A percentile compares a stretch with the other conserved stretches of the same genome.
Evolutionary conservation across 768 basidiomycete genomes (phyloP).

Genomic region (Amanita thiersii): DNA sequence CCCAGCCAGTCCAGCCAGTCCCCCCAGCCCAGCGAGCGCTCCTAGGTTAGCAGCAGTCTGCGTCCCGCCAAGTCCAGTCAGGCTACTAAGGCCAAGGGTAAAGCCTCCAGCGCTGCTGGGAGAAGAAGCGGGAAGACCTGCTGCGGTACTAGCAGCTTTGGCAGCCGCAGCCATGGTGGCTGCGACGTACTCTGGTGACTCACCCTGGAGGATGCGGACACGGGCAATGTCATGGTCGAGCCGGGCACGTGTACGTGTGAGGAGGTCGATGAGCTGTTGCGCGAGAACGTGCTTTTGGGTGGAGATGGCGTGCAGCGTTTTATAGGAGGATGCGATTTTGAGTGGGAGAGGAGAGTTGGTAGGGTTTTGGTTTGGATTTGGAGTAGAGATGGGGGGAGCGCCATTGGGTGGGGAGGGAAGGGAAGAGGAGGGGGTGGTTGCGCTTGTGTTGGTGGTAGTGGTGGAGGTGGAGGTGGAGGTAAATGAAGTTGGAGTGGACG

Average conservation of each 20-base stretch:
- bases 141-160: not conserved
- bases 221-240: conserved; percentile 43
- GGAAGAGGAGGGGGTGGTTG: conserved; percentile 21
- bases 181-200: conserved; percentile 23
- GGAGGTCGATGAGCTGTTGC: conserved; percentile 39
- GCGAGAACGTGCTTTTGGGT: conserved; percentile 39
- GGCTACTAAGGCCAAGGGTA: too few relatives aligned
- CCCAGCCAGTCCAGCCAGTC: conserved; percentile 4
- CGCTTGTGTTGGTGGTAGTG: conserved; percentile 16
- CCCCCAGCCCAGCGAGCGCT: not conserved
- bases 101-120: not conserved
- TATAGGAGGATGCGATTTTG: conserved; percentile 38
- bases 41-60: too few relatives aligned
- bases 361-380: conserved; percentile 15
- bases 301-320: conserved; percentile 38
- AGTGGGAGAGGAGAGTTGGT: conserved; percentile 27
- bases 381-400: conserved; percentile 15
- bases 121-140: too few relatives aligned
- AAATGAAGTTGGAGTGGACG: conserved; percentile 1
- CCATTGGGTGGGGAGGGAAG: not conserved
- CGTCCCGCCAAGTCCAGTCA: too few relatives aligned
- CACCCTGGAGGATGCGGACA: conserved; percentile 40
- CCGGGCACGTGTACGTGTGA: conserved; percentile 36
- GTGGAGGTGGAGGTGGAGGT: conserved; percentile 11
- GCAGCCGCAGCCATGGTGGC: conserved; percentile 2